Evolutionary conservation across 768 basidiomycete genomes (phyloP).

Genomic region (Xanthoconium stramineum): DNA sequence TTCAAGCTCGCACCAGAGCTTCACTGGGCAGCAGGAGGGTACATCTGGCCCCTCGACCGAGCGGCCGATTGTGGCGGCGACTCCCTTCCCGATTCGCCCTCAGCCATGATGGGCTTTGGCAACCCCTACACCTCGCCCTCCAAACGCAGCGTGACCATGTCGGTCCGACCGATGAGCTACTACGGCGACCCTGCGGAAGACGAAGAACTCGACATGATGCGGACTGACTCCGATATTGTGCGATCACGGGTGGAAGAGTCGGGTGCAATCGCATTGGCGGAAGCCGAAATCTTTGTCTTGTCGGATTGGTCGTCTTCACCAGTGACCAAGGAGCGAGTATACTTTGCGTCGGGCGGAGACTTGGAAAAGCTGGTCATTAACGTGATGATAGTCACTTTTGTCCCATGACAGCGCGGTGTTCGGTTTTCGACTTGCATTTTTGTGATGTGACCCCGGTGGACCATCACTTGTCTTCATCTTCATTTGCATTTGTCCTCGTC

Average conservation of each 20-base stretch:
- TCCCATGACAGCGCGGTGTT: slow-evolving; percentile 43
- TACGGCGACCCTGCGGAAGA: slow-evolving; percentile 42
- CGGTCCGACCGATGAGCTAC: slow-evolving; percentile 38
- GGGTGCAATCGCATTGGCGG: slow-evolving; percentile 61
- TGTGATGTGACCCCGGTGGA: slow-evolving; percentile 4
- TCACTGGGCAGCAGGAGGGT: slow-evolving; percentile 80
- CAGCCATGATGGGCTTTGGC: slow-evolving; percentile 26
- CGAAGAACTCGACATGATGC: slow-evolving; percentile 28
- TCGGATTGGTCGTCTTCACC: slow-evolving; percentile 48
- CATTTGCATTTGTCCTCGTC: neutral
- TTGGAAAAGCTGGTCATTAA: slow-evolving; percentile 76
- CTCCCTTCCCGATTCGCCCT: slow-evolving; percentile 26
- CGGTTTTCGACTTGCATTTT: neutral
- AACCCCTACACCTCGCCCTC: slow-evolving; percentile 21
- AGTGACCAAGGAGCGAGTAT: slow-evolving; percentile 64
- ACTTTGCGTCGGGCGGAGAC: slow-evolving; percentile 62
- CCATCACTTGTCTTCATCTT: neutral
- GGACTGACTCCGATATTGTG: slow-evolving; percentile 36
- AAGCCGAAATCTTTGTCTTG: slow-evolving; percentile 60
- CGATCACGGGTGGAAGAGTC: slow-evolving; percentile 59
- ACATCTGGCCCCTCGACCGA: slow-evolving; percentile 74
- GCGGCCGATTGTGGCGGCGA: slow-evolving; percentile 61
- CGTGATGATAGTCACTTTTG: slow-evolving; percentile 65
- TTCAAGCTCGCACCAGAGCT: slow-evolving; percentile 74
- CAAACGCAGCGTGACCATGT: slow-evolving; percentile 33